Evolutionary conservation across 1,139 yeast genomes (phyloP).

Genomic region (Hansenula lynferdii): DNA sequence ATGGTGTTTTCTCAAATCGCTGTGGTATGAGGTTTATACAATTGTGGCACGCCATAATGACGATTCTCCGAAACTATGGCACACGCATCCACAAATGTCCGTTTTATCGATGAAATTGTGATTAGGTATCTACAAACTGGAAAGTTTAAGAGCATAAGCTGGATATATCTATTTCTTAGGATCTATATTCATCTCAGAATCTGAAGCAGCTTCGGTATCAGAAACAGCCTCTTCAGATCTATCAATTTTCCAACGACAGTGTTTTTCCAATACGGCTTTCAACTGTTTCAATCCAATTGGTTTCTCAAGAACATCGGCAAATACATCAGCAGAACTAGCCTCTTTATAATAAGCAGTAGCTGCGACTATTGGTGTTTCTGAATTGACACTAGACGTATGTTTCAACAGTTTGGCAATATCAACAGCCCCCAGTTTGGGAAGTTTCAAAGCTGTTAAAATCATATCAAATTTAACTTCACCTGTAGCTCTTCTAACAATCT

Average conservation of each 20-base stretch:
- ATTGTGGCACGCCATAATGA: no score
- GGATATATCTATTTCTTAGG: no score
- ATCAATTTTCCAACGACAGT: slow-evolving; percentile 19
- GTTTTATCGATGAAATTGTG: no score
- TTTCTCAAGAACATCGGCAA: slow-evolving; percentile 71
- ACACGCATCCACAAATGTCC: no score
- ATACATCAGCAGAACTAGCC: slow-evolving; percentile 47
- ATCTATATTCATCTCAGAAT: no score
- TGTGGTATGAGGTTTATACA: no score
- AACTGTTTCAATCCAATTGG: slow-evolving; percentile 55
- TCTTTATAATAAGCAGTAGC: slow-evolving; percentile 71
- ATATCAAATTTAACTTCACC: slow-evolving; percentile 82
- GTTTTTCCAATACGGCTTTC: slow-evolving; percentile 23
- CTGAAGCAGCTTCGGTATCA: slow-evolving; percentile 17
- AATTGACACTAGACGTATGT: slow-evolving; percentile 71
- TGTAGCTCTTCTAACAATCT: slow-evolving; percentile 74
- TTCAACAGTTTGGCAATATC: slow-evolving; percentile 78
- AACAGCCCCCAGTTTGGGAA: slow-evolving; percentile 61
- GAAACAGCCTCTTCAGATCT: slow-evolving; percentile 23
- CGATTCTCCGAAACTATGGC: no score
- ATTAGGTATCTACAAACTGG: no score
- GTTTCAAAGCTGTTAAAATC: slow-evolving; percentile 69
- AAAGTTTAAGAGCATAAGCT: no score
- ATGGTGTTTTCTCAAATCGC: no score
- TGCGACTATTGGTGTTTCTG: slow-evolving; percentile 74